These are phyloP conservation scores for Coemansia sp. DNA, from an alignment of 371 early-diverging fungal species.

Conservation along the genomic window DNA sequence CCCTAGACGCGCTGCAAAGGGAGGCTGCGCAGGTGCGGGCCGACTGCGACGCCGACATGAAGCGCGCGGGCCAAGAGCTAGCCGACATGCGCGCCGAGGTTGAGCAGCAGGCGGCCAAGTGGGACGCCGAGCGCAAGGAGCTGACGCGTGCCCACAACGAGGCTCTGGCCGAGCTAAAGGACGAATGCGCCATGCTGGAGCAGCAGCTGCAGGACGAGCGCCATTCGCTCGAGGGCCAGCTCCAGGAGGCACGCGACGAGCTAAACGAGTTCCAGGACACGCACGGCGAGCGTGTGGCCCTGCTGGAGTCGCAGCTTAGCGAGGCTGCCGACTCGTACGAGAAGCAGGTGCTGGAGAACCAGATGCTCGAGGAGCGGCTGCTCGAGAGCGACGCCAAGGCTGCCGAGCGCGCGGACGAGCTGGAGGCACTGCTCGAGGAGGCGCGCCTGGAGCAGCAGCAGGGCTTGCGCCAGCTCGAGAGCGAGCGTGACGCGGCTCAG, in stretches of 20 bases:
- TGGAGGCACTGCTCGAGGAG: constrained; percentile 13
- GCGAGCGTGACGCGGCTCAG: constrained; percentile 49
- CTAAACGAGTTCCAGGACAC: constrained; percentile 3
- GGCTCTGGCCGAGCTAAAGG: constrained; percentile 14
- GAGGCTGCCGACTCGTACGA: constrained; percentile 5
- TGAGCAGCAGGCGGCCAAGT: constrained; percentile 6
- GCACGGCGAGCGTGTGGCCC: constrained; percentile 15
- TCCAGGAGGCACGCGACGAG: constrained; percentile 26
- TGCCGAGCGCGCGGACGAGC: neutral
- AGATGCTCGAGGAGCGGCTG: constrained; percentile 19
- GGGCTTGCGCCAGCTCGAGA: constrained; percentile 11
- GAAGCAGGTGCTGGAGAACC: neutral
- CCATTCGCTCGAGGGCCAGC: constrained; percentile 18
- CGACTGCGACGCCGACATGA: constrained; percentile 31
- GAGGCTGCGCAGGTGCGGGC: constrained; percentile 30
- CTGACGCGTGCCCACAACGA: constrained; percentile 21
- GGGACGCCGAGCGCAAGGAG: constrained; percentile 31
- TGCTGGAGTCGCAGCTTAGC: constrained; percentile 8
- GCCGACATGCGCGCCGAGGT: constrained; percentile 11
- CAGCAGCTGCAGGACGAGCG: constrained; percentile 31
- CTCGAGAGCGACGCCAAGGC: constrained; percentile 5
- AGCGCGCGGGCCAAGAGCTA: constrained; percentile 23
- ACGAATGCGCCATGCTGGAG: constrained; percentile 22
- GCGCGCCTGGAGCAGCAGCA: constrained; percentile 9
- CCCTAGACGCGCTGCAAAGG: constrained; percentile 23